Base-by-base conservation (phyloP, 1,284 basidiomycete species). In the Taiwanofungus camphoratus region DNA sequence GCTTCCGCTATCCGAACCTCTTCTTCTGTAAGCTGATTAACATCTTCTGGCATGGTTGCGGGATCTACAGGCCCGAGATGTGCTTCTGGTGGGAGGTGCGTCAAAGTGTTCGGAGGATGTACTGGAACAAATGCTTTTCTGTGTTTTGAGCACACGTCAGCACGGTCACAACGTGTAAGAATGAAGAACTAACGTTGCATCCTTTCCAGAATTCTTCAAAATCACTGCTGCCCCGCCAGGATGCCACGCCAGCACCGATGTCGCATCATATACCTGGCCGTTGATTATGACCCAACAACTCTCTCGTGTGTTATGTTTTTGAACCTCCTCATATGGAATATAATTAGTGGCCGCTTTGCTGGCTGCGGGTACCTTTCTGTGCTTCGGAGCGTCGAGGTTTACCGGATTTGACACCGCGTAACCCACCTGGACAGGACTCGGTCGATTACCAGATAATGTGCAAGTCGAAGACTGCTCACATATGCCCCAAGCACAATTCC, bases 261-360 rank as follows among this genome's bases (percentile, higher is more conserved):
- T 76, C 30, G 76, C 66, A 42, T 68, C 65, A 45, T 63, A 69
- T 4, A 68, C 61, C 34, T 61, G 50, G 9, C 60, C 64, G 50
- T 69, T 60, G 39, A 76, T 69, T 37, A 77, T 65, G 40, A 79
- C 70, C 77, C 75, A 78, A 52, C 72, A 72, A 37, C 67, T 67
- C 19, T 71, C 69, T 19, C 52, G 50, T 20, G 57, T 64, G 48
- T 66, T 71, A 59, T 82, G 77, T 55, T 71, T 68, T 53, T 68
- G 64, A 3, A 81, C 71, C 51, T 80, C 74, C 7, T 68, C 59
- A 53, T 60, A 70, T 18, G 66, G 55, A 39, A 76, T 67, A 30
- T 45, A 42, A 12, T 8, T 7, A 12, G 46, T 38, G 7, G 50
- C 45, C 4, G 29, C 32, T 27, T 32, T 27, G 23, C 26, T 41